Percentiles rank a stretch among this genome's conserved stretches.
Evolutionary conservation across 169 alveolate genomes (phyloP).

Genomic region (Eimeria acervulina): DNA sequence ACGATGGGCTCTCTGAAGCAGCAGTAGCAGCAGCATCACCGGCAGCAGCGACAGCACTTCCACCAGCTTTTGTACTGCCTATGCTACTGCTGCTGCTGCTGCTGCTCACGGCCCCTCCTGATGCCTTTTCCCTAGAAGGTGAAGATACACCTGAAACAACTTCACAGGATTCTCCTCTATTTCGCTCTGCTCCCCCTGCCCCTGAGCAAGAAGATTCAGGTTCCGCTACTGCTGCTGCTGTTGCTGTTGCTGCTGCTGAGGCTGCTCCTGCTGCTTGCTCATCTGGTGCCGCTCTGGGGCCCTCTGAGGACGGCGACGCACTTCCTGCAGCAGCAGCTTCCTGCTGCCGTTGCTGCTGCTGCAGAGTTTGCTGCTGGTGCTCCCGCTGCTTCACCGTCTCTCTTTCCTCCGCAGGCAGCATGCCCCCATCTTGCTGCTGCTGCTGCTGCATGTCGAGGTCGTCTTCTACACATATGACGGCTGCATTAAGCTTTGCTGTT

Average conservation of each 20-base stretch:
- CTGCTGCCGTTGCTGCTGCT: constrained; percentile 31
- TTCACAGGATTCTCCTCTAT: background rate
- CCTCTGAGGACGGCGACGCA: background rate
- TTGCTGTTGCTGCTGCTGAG: background rate
- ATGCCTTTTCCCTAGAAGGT: background rate
- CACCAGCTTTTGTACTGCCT: background rate
- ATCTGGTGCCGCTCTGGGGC: background rate
- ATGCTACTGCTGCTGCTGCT: constrained; percentile 36
- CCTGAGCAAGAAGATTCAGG: background rate
- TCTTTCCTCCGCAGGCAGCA: background rate
- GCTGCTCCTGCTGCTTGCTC: background rate
- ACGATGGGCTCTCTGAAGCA: background rate
- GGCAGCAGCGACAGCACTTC: background rate
- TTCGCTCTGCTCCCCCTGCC: background rate
- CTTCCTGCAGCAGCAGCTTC: background rate
- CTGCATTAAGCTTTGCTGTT: background rate
- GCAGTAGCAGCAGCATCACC: background rate
- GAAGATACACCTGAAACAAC: background rate
- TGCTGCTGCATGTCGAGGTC: constrained; percentile 46
- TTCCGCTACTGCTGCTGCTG: background rate
- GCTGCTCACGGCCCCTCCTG: background rate
- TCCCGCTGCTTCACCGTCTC: constrained; percentile 9
- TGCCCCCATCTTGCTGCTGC: background rate
- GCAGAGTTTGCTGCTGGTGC: background rate
- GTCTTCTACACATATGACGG: constrained; percentile 40